Evolutionary conservation across 2,329 filamentous ascomycete genomes (phyloP).

Genomic region (Aspergillus fumigatus): DNA sequence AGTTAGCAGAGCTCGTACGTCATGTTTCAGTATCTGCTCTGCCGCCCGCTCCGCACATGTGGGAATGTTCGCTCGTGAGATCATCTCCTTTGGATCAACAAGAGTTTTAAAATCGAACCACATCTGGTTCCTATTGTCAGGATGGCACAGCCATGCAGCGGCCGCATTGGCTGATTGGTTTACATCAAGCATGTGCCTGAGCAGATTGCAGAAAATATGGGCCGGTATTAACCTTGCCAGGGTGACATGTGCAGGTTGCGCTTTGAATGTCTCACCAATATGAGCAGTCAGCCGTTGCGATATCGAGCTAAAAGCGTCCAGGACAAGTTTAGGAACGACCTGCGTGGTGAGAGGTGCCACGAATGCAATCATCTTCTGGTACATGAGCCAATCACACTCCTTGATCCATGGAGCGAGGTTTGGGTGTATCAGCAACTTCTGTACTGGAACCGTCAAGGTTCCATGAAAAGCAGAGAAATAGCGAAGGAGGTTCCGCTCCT

Average conservation of each 20-base stretch:
- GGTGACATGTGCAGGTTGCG: slow-evolving; percentile 79
- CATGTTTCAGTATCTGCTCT: slow-evolving; percentile 41
- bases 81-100: slow-evolving; percentile 38
- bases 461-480: slow-evolving; percentile 94
- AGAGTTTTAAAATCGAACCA: slow-evolving; percentile 69
- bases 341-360: slow-evolving; percentile 84
- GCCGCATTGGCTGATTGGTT: slow-evolving; percentile 92
- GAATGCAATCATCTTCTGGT: slow-evolving; percentile 94
- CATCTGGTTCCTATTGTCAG: slow-evolving; percentile 90
- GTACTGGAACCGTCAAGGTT: slow-evolving; percentile 91
- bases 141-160: slow-evolving; percentile 84
- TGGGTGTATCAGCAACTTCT: slow-evolving; percentile 80
- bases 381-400: slow-evolving; percentile 91
- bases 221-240: slow-evolving; percentile 84
- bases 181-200: slow-evolving; percentile 83
- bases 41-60: slow-evolving; percentile 32
- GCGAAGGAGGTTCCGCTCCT: slow-evolving; percentile 94
- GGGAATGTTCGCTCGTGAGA: slow-evolving; percentile 39
- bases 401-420: slow-evolving; percentile 88
- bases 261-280: slow-evolving; percentile 78
- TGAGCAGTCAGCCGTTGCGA: slow-evolving; percentile 75
- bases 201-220: slow-evolving; percentile 76
- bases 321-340: slow-evolving; percentile 80
- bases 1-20: slow-evolving; percentile 40
- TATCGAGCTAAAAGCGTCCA: slow-evolving; percentile 83